Conservation (phyloP, 331 rosid genomes). For the Acacia concinna region DNA sequence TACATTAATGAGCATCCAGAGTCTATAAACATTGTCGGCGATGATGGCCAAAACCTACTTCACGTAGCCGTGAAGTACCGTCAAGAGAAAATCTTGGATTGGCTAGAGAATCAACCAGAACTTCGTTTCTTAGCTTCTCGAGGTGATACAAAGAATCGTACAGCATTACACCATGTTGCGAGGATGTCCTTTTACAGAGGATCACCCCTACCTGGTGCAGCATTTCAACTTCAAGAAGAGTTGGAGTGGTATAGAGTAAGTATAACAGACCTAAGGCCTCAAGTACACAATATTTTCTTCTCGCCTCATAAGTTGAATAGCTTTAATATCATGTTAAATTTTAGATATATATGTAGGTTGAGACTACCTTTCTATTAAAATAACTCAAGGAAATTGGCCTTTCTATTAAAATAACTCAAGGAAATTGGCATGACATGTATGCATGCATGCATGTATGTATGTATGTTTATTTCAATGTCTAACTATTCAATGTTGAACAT, state of each 20-base stretch:
- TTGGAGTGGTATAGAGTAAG: constrained; percentile 17
- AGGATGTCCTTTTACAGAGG: not conserved
- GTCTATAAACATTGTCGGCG: constrained; percentile 9
- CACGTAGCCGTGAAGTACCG: constrained; percentile 36
- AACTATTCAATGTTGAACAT: too few species aligned
- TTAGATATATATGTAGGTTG: too few species aligned
- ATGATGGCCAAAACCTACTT: constrained; percentile 28
- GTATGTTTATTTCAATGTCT: too few species aligned
- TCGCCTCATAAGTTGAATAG: too few species aligned
- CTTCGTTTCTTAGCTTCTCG: not conserved
- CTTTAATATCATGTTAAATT: too few species aligned
- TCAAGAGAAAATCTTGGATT: not conserved
- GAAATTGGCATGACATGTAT: too few species aligned
- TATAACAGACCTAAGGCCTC: too few species aligned
- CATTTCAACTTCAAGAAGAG: constrained; percentile 24
- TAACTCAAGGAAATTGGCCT: too few species aligned
- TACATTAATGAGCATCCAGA: constrained; percentile 23
- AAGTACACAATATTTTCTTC: too few species aligned
- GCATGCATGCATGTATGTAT: too few species aligned
- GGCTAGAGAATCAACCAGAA: not conserved
- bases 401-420: too few species aligned
- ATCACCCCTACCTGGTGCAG: constrained; percentile 7
- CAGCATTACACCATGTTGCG: constrained; percentile 20
- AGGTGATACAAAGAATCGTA: not conserved
- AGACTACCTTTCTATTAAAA: too few species aligned